Conservation (phyloP, 768 basidiomycete genomes). For the Lactarius hatsudake region DNA sequence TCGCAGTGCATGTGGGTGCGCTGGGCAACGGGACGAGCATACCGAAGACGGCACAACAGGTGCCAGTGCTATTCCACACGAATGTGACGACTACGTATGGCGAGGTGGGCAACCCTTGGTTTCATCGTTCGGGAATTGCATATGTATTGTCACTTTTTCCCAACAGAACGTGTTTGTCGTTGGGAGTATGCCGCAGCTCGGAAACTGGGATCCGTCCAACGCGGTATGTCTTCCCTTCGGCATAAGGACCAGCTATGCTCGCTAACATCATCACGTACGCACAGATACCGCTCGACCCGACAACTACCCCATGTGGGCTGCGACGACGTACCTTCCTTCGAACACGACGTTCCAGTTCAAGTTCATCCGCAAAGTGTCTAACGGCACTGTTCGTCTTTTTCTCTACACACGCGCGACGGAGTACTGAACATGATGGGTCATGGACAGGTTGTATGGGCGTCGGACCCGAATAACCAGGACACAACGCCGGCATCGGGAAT, state of each 20-base stretch:
- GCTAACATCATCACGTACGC: background rate
- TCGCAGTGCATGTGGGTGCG: constrained; percentile 30
- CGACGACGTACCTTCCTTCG: constrained; percentile 49
- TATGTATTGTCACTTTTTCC: background rate
- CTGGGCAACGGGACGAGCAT: background rate
- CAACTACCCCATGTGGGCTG: constrained; percentile 54
- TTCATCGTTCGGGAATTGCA: background rate
- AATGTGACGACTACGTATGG: constrained; percentile 56
- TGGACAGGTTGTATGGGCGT: constrained; percentile 52
- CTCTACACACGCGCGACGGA: constrained; percentile 30
- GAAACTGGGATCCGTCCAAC: constrained; percentile 47
- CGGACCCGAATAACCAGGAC: constrained; percentile 53
- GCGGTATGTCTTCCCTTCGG: constrained; percentile 38
- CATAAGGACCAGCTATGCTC: background rate
- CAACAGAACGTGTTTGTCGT: constrained; percentile 57
- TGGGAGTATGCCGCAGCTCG: constrained; percentile 55
- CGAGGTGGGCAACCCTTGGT: constrained; percentile 41
- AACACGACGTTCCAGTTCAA: constrained; percentile 55
- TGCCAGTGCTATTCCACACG: constrained; percentile 41
- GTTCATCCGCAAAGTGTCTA: constrained; percentile 54
- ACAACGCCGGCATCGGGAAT: constrained; percentile 35
- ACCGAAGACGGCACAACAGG: constrained; percentile 3
- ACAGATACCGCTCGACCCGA: constrained; percentile 52
- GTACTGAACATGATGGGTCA: background rate
- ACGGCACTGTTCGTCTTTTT: constrained; percentile 43